Conservation (phyloP, 2,329 filamentous ascomycete genomes). For the Didymella exigua region DNA sequence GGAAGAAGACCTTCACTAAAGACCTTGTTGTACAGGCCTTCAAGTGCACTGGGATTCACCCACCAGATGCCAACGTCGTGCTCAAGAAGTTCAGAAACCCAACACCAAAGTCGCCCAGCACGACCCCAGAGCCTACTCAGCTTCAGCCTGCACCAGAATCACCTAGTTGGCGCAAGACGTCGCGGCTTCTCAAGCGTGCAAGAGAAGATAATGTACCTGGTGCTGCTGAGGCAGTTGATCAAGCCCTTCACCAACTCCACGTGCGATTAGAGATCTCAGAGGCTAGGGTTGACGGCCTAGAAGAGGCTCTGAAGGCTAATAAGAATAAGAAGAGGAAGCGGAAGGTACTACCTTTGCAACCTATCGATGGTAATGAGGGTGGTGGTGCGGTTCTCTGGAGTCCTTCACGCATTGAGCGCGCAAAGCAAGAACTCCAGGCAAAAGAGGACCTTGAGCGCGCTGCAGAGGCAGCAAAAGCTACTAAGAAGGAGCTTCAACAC, state of each 20-base stretch:
- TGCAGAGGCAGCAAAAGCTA: neutral
- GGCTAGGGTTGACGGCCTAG: neutral
- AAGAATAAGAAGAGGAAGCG: slow-evolving; percentile 2
- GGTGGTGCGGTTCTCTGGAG: neutral
- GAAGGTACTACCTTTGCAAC: neutral
- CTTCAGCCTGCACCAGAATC: too few species aligned
- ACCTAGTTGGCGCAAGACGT: too few species aligned
- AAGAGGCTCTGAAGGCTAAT: neutral
- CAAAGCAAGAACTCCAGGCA: neutral
- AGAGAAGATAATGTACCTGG: too few species aligned
- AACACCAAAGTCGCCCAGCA: too few species aligned
- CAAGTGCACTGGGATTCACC: too few species aligned
- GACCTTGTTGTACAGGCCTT: too few species aligned
- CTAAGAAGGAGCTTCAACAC: slow-evolving; percentile 2
- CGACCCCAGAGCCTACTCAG: too few species aligned
- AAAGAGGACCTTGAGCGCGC: neutral
- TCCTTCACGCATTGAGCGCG: neutral
- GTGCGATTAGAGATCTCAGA: neutral
- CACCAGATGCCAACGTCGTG: too few species aligned
- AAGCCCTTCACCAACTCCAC: neutral
- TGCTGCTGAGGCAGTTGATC: neutral
- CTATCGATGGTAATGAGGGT: neutral
- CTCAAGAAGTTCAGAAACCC: too few species aligned
- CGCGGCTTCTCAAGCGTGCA: too few species aligned
- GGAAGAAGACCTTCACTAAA: too few species aligned